These are phyloP conservation scores for Botrytis deweyae DNA, from an alignment of 2,329 filamentous ascomycete species.

Conservation along the genomic window DNA sequence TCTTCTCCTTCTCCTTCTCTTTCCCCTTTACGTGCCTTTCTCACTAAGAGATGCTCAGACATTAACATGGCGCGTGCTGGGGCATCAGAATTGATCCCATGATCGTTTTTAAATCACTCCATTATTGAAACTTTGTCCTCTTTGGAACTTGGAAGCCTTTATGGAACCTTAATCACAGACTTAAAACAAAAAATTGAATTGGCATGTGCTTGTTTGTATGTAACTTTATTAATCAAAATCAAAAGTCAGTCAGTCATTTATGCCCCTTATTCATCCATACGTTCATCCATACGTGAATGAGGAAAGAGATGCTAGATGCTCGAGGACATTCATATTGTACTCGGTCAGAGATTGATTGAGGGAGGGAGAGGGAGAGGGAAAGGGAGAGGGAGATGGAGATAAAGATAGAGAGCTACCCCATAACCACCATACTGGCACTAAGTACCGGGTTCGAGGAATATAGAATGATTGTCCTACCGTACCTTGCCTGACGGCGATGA, in stretches of 20 bases:
- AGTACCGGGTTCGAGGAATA: neutral
- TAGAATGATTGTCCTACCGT: neutral
- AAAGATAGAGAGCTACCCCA: neutral
- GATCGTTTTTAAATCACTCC: slow-evolving; percentile 15
- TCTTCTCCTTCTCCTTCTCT: neutral
- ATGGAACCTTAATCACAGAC: neutral
- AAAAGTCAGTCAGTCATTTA: neutral
- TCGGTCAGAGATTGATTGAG: neutral
- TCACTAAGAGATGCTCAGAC: slow-evolving; percentile 9
- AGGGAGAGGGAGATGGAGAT: neutral
- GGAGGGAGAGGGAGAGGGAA: neutral
- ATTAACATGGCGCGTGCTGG: slow-evolving; percentile 13
- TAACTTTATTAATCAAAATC: neutral
- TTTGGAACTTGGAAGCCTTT: neutral
- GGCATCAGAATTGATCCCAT: slow-evolving; percentile 19
- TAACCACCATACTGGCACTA: neutral
- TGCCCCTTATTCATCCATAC: neutral
- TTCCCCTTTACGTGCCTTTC: neutral
- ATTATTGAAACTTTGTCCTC: slow-evolving; percentile 6
- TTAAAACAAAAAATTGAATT: neutral
- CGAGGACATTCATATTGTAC: neutral
- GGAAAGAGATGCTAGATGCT: neutral
- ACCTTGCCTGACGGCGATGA: neutral
- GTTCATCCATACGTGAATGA: neutral
- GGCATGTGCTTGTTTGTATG: neutral